Percentiles rank a stretch among this genome's conserved stretches.
Conservation (phyloP, 768 basidiomycete genomes). For the Chiua virens region DNA sequence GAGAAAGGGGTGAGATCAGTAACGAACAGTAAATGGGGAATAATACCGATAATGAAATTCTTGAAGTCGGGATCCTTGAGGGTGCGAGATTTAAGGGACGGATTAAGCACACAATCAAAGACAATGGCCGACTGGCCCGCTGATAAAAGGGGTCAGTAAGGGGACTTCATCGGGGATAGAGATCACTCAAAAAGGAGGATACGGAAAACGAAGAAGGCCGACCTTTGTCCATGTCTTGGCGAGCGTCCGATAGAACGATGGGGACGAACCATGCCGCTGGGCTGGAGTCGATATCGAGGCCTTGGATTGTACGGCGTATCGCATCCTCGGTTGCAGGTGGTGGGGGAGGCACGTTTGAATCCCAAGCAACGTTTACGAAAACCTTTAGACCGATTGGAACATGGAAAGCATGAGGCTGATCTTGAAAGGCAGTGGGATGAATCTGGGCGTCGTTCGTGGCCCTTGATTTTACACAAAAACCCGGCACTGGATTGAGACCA, state of each 20-base stretch:
- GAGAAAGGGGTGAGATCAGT: conserved; percentile 13
- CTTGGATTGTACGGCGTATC: conserved; percentile 58
- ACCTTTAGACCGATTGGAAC: conserved; percentile 57
- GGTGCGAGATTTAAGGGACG: conserved; percentile 55
- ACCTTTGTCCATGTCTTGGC: conserved; percentile 73
- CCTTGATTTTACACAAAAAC: conserved; percentile 70
- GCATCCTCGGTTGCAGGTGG: conserved; percentile 58
- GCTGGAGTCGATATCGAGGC: conserved; percentile 41
- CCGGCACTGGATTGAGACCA: conserved; percentile 56
- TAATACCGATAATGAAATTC: conserved; percentile 62
- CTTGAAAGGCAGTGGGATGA: conserved; percentile 10
- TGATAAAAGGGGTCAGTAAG: conserved; percentile 26
- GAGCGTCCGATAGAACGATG: conserved; percentile 63
- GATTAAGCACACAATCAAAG: conserved; percentile 71
- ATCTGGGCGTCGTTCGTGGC: conserved; percentile 40
- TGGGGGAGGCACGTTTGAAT: conserved; percentile 64
- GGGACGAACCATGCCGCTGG: conserved; percentile 63
- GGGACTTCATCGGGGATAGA: conserved; percentile 16
- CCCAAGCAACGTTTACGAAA: conserved; percentile 77
- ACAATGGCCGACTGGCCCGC: conserved; percentile 70
- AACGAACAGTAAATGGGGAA: neutral
- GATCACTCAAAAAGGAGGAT: conserved; percentile 6
- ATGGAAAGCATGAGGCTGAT: neutral
- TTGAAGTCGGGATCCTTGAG: conserved; percentile 66
- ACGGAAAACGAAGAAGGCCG: conserved; percentile 15